These are phyloP conservation scores for Suillus subaureus DNA, from an alignment of 768 basidiomycete genomes.

Conservation along the genomic window DNA sequence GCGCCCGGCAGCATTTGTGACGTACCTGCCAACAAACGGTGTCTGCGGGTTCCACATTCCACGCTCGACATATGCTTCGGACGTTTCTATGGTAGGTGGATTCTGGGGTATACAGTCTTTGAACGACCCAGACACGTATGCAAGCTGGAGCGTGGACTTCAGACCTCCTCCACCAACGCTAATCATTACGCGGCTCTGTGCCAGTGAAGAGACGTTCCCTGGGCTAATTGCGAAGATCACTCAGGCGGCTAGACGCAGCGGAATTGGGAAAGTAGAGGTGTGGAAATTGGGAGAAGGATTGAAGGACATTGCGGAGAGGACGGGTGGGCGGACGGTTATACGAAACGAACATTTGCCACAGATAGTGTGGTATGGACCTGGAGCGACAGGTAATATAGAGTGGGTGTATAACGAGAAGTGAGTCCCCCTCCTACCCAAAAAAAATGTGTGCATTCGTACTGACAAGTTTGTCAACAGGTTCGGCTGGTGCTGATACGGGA, in stretches of 20 bases:
- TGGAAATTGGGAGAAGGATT: conserved; percentile 48
- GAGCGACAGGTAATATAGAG: conserved; percentile 32
- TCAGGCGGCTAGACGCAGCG: conserved; percentile 35
- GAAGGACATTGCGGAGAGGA: conserved; percentile 22
- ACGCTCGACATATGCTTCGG: conserved; percentile 29
- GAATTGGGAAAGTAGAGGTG: conserved; percentile 43
- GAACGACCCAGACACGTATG: conserved; percentile 27
- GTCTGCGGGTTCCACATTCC: conserved; percentile 47
- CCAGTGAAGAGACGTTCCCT: conserved; percentile 32
- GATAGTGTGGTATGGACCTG: conserved; percentile 53
- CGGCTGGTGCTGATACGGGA: not conserved
- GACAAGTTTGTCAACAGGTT: not conserved
- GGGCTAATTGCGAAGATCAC: conserved; percentile 38
- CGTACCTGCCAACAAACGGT: conserved; percentile 48
- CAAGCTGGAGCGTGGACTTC: conserved; percentile 49
- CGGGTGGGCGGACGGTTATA: conserved; percentile 34
- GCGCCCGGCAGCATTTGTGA: conserved; percentile 25
- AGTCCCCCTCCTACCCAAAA: conserved; percentile 8
- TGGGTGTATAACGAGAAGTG: conserved; percentile 57
- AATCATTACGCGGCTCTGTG: conserved; percentile 46
- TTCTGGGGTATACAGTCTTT: conserved; percentile 24
- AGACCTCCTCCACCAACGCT: conserved; percentile 35
- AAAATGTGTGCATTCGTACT: not conserved
- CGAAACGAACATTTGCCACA: conserved; percentile 44
- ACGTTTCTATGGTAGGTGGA: conserved; percentile 16